phyloP scores from a whole-genome alignment of 495 filamentous ascomycete species.

The Lophium mytilinum region DNA sequence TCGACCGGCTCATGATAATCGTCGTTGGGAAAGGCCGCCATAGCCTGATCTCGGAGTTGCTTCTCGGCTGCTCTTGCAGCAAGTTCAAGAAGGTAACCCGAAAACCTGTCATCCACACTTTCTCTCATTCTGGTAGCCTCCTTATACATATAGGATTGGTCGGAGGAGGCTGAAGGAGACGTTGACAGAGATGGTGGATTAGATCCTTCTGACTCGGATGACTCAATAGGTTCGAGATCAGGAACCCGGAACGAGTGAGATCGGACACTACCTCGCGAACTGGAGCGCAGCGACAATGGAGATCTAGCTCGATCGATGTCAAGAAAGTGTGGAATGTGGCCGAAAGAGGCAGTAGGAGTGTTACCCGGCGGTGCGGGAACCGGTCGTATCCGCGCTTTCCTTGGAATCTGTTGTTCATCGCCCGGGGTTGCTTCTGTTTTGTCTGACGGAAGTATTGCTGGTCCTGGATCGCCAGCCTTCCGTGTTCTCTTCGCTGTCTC shows the following conservation, averaged over 20 bases:
- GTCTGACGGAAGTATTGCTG: conserved; percentile 27
- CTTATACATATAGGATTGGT: conserved; percentile 32
- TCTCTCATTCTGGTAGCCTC: conserved; percentile 41
- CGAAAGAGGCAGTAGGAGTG: conserved; percentile 5
- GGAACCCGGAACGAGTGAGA: conserved; percentile 48
- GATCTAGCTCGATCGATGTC: conserved; percentile 17
- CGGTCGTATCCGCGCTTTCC: conserved; percentile 7
- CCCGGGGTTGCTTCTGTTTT: conserved; percentile 34
- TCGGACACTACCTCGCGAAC: conserved; percentile 36
- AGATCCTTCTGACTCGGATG: conserved; percentile 47
- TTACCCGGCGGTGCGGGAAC: conserved; percentile 19
- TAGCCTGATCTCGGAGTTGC: conserved; percentile 59
- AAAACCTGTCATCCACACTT: conserved; percentile 62
- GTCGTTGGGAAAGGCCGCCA: conserved; percentile 63
- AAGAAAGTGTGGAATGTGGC: conserved; percentile 18
- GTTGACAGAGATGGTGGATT: conserved; percentile 42
- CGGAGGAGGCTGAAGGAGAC: conserved; percentile 37
- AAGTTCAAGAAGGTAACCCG: conserved; percentile 65
- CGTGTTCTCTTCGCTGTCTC: conserved; percentile 48
- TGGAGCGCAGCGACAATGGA: conserved; percentile 31
- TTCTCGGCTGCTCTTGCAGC: conserved; percentile 68
- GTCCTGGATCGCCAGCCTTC: conserved; percentile 29
- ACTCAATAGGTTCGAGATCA: conserved; percentile 47
- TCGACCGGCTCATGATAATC: conserved; percentile 54
- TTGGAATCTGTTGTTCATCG: conserved; percentile 6